Evolutionary conservation across 345 rosid genomes (phyloP).

Genomic region (Iberis pinnata): DNA sequence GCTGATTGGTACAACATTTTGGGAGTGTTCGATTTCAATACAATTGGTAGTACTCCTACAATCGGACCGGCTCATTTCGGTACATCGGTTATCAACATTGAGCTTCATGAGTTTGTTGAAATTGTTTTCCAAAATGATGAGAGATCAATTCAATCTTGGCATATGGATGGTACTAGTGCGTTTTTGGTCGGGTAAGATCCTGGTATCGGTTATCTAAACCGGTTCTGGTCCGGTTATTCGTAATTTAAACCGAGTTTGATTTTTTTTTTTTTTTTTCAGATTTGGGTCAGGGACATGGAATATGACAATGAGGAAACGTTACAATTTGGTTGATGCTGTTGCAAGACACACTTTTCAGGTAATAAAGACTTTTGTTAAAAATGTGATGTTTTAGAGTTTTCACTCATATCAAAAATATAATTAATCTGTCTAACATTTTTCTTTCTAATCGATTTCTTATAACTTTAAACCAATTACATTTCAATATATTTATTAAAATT

Average conservation of each 20-base stretch:
- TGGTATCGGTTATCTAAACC: not conserved
- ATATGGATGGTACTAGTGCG: constrained; percentile 63
- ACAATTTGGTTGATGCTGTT: constrained; percentile 61
- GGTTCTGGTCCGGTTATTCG: not conserved
- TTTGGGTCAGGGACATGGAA: constrained; percentile 58
- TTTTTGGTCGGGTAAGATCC: constrained; percentile 50
- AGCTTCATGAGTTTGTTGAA: constrained; percentile 63
- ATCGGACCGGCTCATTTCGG: constrained; percentile 32
- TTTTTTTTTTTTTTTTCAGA: constrained; percentile 25
- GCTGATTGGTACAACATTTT: constrained; percentile 68
- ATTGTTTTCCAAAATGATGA: constrained; percentile 69
- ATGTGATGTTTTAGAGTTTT: too few species aligned
- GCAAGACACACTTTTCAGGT: constrained; percentile 66
- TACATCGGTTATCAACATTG: constrained; percentile 35
- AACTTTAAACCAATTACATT: too few species aligned
- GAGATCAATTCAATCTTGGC: constrained; percentile 60
- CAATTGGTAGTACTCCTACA: constrained; percentile 41
- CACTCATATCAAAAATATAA: too few species aligned
- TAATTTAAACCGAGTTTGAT: not conserved
- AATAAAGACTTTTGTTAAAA: too few species aligned
- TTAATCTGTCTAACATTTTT: too few species aligned
- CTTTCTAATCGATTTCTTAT: too few species aligned
- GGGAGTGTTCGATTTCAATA: constrained; percentile 52
- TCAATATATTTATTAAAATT: too few species aligned
- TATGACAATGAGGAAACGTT: constrained; percentile 36